Percentiles rank a stretch among this genome's conserved stretches.
Evolutionary conservation across 768 basidiomycete genomes (phyloP).

Genomic region (Rossbeevera mucosa): DNA sequence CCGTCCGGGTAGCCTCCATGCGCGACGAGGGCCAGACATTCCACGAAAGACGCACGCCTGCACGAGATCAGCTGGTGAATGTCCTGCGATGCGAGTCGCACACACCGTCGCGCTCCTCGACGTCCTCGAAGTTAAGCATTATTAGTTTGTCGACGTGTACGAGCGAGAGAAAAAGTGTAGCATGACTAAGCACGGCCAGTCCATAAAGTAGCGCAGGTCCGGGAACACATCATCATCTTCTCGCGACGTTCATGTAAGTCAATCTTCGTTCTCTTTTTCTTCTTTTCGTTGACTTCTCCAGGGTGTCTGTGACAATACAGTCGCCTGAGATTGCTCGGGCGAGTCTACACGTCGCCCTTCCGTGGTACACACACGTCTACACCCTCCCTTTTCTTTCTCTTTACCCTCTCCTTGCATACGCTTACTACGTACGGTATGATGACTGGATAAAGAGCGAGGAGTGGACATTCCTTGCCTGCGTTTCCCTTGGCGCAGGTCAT

Average conservation of each 20-base stretch:
- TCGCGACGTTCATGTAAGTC: conserved; percentile 13
- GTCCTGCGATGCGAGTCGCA: conserved; percentile 1
- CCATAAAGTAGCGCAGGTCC: neutral
- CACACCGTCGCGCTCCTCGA: conserved; percentile 93
- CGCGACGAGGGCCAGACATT: conserved; percentile 98
- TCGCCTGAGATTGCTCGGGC: conserved; percentile 67
- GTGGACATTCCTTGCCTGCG: conserved; percentile 95
- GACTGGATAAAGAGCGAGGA: conserved; percentile 90
- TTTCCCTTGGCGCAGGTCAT: conserved; percentile 79
- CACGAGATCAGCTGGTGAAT: too few species aligned
- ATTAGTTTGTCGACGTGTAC: conserved; percentile 27
- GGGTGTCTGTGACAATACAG: conserved; percentile 47
- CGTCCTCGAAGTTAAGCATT: conserved; percentile 91
- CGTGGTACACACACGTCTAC: conserved; percentile 71
- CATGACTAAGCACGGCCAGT: conserved; percentile 20
- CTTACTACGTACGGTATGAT: conserved; percentile 89
- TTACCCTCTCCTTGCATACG: conserved; percentile 82
- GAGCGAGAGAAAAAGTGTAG: conserved; percentile 16
- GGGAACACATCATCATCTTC: neutral
- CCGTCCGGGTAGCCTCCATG: conserved; percentile 95
- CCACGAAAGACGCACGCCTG: conserved; percentile 95
- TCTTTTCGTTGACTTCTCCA: conserved; percentile 14
- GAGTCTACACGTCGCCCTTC: conserved; percentile 60
- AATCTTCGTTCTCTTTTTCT: neutral
- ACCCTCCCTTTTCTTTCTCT: conserved; percentile 72